Percentiles rank a stretch among this genome's conserved stretches.
phyloP scores from a whole-genome alignment of 2,329 filamentous ascomycete species.

The Beauveria pseudobassiana region DNA sequence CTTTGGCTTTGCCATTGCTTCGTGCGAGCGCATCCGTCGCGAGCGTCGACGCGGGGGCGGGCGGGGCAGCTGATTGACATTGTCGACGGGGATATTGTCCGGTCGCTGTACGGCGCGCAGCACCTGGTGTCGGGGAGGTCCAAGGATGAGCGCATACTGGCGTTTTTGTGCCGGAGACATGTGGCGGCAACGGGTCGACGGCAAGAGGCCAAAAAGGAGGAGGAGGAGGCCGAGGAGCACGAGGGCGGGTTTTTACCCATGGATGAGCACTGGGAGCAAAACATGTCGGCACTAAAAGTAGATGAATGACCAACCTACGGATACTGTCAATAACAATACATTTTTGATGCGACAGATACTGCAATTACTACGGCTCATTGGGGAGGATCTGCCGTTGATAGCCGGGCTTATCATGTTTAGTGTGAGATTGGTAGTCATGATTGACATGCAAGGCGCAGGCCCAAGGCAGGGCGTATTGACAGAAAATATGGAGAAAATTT shows the following conservation, averaged over 20 bases:
- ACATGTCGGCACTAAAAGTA: not conserved
- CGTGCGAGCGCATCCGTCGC: conserved; percentile 1
- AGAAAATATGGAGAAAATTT: not conserved
- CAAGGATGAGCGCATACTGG: conserved; percentile 15
- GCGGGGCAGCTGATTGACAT: not conserved
- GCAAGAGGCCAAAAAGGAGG: not conserved
- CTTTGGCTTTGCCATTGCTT: conserved; percentile 9
- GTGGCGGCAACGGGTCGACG: not conserved
- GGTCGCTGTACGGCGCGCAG: not conserved
- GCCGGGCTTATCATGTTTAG: not conserved
- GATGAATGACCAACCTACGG: no score
- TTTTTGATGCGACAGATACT: no score
- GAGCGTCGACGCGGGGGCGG: conserved; percentile 20
- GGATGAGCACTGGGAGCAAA: not conserved
- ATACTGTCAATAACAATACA: not conserved
- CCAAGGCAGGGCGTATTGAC: not conserved
- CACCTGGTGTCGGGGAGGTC: conserved; percentile 8
- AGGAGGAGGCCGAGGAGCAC: not conserved
- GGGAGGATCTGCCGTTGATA: not conserved
- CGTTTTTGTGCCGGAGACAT: conserved; percentile 12
- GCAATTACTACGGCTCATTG: not conserved
- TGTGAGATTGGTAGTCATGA: not conserved
- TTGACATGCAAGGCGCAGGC: not conserved
- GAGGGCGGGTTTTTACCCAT: not conserved
- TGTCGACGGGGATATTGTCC: conserved; percentile 9